Evolutionary conservation across 2,329 filamentous ascomycete species (phyloP).

Genomic region (Claviceps cyperi): DNA sequence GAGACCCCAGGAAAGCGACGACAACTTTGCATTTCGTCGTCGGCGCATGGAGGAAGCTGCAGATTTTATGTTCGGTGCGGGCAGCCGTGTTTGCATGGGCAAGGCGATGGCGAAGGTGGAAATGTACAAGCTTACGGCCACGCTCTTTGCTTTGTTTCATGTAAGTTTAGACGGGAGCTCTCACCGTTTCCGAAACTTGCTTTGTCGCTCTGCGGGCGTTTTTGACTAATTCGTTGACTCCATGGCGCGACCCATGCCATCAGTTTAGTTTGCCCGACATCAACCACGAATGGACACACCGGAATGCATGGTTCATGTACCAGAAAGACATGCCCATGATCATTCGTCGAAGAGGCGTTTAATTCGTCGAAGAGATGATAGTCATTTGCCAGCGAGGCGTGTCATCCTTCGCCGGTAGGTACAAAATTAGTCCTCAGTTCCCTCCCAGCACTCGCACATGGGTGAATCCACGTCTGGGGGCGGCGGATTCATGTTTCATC

Average conservation of each 20-base stretch:
- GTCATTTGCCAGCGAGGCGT: too few species aligned
- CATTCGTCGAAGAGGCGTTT: conserved; percentile 1
- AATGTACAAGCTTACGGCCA: conserved; percentile 24
- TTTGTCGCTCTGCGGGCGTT: too few species aligned
- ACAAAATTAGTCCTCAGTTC: too few species aligned
- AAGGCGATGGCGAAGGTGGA: conserved; percentile 20
- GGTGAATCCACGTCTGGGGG: too few species aligned
- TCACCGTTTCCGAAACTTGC: too few species aligned
- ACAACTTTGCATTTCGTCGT: conserved; percentile 19
- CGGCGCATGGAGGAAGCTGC: conserved; percentile 22
- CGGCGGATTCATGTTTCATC: too few species aligned
- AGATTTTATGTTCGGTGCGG: conserved; percentile 24
- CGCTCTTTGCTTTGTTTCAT: conserved; percentile 29
- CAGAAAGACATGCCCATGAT: conserved; percentile 10
- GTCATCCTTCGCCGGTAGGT: too few species aligned
- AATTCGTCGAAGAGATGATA: not conserved
- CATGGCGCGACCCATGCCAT: not conserved
- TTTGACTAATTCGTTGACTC: too few species aligned
- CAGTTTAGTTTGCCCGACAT: conserved; percentile 7
- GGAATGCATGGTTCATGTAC: conserved; percentile 16
- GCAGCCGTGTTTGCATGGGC: conserved; percentile 25
- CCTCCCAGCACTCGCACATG: too few species aligned
- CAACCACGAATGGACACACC: conserved; percentile 15
- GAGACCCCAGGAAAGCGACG: conserved; percentile 6
- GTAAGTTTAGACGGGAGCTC: conserved; percentile 2